Base-by-base conservation (phyloP, 192 early-diverging fungal species). In the Coemansia aciculifera region DNA sequence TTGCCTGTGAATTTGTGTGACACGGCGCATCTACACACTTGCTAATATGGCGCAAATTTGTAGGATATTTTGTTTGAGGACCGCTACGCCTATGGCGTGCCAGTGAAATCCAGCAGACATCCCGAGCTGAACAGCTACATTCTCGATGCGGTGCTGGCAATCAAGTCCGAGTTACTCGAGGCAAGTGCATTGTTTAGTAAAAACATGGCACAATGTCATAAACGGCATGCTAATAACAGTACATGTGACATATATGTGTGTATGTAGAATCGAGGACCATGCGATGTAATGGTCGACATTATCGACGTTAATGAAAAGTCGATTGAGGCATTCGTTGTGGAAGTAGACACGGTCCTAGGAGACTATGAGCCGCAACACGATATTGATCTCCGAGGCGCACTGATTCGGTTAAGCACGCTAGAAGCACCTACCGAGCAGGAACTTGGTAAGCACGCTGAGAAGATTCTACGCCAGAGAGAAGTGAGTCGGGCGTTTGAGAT, bases 51-150 rank as follows among this genome's bases (percentile, higher is more conserved):
- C 3, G 43, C 10, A 38, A 40, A 27, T 29, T 57, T 52, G 52
- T 80, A 80, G 78, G 63, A 67, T 17, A 40, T 74, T 39, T 60
- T 85, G 49, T 87, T 87, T 69, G 81, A 71, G 34, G 69, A 67
- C 39, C 71, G 77, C 17, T 68, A 72, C 32, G 83, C 82, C 19
- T 84, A 79, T 43, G 78, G 83, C 21, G 71, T 84, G 13, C 79
- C 84, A 7, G 86, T 87, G 46, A 78, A 85, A 39, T 78, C 78
- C 61, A 79, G 78, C 27, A 67, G 72, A 37, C 84, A 87, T 63
- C 86, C 86, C 5, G 81, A 74, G 62, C 77, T 87, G 39, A 84
- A 79, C 68, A 57, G 56, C 24, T 85, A 87, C 57, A 81, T 87
- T 34, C 13, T 24, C 27, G 72, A 82, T 39, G 70, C 76, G 4